Base-by-base conservation (phyloP, 257 asterid genomes). In the Solanum rostratum region DNA sequence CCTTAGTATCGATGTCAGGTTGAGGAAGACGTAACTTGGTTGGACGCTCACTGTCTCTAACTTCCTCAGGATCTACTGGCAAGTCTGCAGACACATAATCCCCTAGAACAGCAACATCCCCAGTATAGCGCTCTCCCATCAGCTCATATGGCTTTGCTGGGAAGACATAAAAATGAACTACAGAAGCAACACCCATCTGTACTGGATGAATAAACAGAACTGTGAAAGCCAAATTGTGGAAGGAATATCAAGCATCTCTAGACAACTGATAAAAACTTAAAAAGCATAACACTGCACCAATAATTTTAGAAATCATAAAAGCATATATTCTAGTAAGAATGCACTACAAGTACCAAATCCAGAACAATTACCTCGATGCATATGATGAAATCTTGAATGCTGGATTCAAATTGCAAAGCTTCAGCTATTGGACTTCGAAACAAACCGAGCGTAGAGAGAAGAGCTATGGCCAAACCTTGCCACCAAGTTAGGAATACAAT, bases 401-500 rank as follows among this genome's bases (percentile, higher is more conserved):
- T 89, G 71, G 99, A 91, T 84, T 95, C 91, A 79, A 97, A 92
- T 90, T 97, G 97, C 89, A 97, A 87, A 7, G 97, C 93, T 90
- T 91, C 94, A 78, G 98, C 98, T 83, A 95, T 88, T 80, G 97
- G 98, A 85, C 98, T 95, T 93, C 90, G 86, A 68, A 97, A 78
- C 84, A 97, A 90, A 88, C 97, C 98, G 85, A 94, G 78, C 71
- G 96, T 89, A 88, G 91, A 93, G 78, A 95, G 88, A 86, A 95
- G 92, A 88, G 98, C 97, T 88, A 97, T 97, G 39, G 96, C 93
- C 86, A 97, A 90, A 87, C 99, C 99, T 94, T 97, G 99, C 99
- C 99, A 97, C 99, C 99, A 97, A 82, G 99, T 97, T 85, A 97
- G 90, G 91, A 97, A 97, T 87, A 97, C 99, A 66, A 97, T 97